These are phyloP conservation scores for Chrysosphaeria jannelii DNA, from an alignment of 2,329 filamentous ascomycete species.

Conservation along the genomic window DNA sequence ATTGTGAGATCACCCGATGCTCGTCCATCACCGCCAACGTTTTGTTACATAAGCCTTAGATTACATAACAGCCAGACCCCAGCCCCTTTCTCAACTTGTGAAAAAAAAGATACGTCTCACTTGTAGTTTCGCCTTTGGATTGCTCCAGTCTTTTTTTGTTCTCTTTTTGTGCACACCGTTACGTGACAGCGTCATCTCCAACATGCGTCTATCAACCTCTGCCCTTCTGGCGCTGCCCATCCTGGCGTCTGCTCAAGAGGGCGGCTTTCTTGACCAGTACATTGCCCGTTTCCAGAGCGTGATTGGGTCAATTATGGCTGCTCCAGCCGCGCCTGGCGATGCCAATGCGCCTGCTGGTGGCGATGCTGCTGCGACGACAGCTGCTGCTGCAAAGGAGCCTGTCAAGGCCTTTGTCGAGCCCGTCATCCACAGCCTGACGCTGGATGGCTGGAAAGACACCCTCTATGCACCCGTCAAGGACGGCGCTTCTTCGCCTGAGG, in stretches of 20 bases:
- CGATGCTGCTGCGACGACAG: conserved; percentile 11
- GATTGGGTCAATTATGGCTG: conserved; percentile 20
- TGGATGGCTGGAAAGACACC: conserved; percentile 41
- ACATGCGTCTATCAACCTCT: conserved; percentile 26
- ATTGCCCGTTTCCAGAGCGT: conserved; percentile 33
- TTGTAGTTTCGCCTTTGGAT: no score
- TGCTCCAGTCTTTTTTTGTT: no score
- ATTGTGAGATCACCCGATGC: no score
- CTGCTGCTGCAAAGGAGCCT: conserved; percentile 17
- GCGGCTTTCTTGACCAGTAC: conserved; percentile 20
- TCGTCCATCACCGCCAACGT: no score
- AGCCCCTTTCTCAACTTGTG: no score
- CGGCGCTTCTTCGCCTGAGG: conserved; percentile 29
- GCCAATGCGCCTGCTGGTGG: conserved; percentile 5
- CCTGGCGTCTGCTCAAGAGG: conserved; percentile 16
- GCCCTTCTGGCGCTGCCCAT: conserved; percentile 23
- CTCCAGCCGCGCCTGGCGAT: conserved; percentile 20
- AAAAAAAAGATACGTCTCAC: no score
- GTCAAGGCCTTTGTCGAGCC: conserved; percentile 5
- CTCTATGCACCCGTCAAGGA: conserved; percentile 30
- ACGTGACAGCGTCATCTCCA: no score
- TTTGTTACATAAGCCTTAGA: no score
- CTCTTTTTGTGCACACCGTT: no score
- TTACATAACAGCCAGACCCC: no score
- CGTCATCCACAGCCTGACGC: conserved; percentile 14